Percentiles rank a stretch among this genome's conserved stretches.
Evolutionary conservation across 306 rosid genomes (phyloP).

Genomic region (Mimosa pudica): DNA sequence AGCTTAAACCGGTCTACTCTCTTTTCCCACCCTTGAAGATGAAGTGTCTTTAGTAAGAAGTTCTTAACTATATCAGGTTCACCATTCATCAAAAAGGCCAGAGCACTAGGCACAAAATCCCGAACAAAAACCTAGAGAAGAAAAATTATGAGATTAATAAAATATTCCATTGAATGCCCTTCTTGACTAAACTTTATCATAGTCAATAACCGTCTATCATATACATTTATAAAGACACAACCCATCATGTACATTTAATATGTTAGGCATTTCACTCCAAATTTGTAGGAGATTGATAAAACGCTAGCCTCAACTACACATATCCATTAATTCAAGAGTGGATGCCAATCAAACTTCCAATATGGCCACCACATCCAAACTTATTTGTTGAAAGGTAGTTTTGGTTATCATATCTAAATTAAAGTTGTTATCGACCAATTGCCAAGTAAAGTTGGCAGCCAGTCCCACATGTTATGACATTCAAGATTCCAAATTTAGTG

Average conservation of each 20-base stretch:
- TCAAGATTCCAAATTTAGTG: neutral
- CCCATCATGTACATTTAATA: neutral
- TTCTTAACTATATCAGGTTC: slow-evolving; percentile 89
- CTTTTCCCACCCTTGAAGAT: slow-evolving; percentile 93
- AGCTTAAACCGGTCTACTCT: slow-evolving; percentile 89
- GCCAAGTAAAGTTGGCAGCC: neutral
- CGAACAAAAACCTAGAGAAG: slow-evolving; percentile 77
- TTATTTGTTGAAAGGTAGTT: neutral
- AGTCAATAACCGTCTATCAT: slow-evolving; percentile 4
- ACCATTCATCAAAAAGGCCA: slow-evolving; percentile 91
- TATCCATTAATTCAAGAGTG: neutral
- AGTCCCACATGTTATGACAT: neutral
- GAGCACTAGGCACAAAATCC: slow-evolving; percentile 92
- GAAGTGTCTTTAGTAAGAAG: slow-evolving; percentile 81
- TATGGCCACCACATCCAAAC: slow-evolving; percentile 1
- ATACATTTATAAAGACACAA: neutral
- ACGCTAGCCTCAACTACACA: neutral
- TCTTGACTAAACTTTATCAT: slow-evolving; percentile 6
- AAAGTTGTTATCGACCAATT: slow-evolving; percentile 1
- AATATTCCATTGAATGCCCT: neutral
- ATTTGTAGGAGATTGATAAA: slow-evolving; percentile 1
- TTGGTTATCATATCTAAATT: neutral
- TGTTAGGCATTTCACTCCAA: slow-evolving; percentile 8
- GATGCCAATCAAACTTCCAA: neutral
- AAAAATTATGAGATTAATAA: slow-evolving; percentile 13